Evolutionary conservation across 768 basidiomycete species (phyloP), one percentile per base, ranked within the genome.

Genomic region (Trametes maxima): DNA sequence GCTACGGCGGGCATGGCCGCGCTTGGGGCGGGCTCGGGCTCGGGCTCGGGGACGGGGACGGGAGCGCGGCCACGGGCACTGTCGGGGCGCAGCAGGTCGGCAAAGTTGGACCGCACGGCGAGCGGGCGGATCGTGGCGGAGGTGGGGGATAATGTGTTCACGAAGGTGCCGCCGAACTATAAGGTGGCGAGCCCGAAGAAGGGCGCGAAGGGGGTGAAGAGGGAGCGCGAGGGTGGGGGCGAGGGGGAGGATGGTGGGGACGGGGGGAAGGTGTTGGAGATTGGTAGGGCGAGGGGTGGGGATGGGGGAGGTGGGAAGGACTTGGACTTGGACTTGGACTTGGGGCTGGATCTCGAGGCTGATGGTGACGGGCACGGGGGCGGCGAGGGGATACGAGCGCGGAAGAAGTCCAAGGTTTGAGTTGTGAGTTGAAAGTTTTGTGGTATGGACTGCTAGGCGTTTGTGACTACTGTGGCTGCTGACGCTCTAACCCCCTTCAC

Each of bases 121-220:
- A 44, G 45, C 24, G 51, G 49, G 24, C 37, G 36, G n/a, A 22
- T 33, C 28, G 28, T 40, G 12, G 16, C 16, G 42, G 45, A 35
- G 7, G 59, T 65, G 54, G 40, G 25, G 47, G 60, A 65, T 8
- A 65, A 62, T 33, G 39, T 36, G 48, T 62, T 65, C 56, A 65
- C 55, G 64, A 59, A 46, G 35, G 57, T 65, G 40, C 36, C 36
- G 57, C 49, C 50, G 60, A 62, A 36, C 39, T 62, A 46, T 37
- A 51, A 37, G n/a, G 39, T 54, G 43, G 17, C 24, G 46, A 60
- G 59, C n/a, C 58, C 58, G 57, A 56, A 52, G 52, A 48, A 36
- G 48, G n/a, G 47, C 40, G 22, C 22, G 40, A 63, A 55, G 62
- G 52, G 51, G 11, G 11, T n/a, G 51, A 65, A 62, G 51, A 40